Conservation (phyloP, 371 early-diverging fungal genomes). For the Mucor velutinosus region DNA sequence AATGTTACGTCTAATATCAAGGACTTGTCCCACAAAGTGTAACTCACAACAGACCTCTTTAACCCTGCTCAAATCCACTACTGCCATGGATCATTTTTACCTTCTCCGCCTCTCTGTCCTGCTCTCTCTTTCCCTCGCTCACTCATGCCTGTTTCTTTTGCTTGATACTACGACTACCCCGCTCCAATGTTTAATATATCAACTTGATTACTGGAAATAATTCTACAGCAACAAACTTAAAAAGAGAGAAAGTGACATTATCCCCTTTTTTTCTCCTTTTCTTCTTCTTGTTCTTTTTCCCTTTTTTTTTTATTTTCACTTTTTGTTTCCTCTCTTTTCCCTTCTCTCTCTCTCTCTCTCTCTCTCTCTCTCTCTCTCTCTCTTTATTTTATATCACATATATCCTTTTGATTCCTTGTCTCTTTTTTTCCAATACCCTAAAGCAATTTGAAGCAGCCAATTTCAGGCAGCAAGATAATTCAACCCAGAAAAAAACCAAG, state of each 20-base stretch:
- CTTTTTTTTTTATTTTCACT: background rate
- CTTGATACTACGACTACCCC: background rate
- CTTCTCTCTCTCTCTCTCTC: background rate
- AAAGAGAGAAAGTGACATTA: background rate
- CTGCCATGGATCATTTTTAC: background rate
- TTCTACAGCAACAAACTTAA: background rate
- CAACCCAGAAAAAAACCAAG: background rate
- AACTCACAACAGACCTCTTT: background rate
- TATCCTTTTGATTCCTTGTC: background rate
- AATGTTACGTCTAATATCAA: constrained; percentile 1
- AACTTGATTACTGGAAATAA: background rate
- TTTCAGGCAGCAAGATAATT: background rate
- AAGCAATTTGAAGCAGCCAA: background rate
- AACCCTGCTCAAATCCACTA: background rate
- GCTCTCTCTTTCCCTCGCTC: background rate
- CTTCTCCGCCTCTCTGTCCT: background rate
- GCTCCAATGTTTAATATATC: background rate
- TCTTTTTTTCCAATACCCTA: constrained; percentile 2
- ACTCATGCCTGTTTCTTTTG: no score
- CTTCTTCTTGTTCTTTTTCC: constrained; percentile 7
- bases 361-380: background rate
- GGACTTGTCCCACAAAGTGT: constrained; percentile 1
- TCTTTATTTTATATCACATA: background rate
- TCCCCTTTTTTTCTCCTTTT: constrained; percentile 8
- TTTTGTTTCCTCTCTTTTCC: no score